Evolutionary conservation across 2,329 filamentous ascomycete species (phyloP).

Genomic region (Fusarium heterosporum): DNA sequence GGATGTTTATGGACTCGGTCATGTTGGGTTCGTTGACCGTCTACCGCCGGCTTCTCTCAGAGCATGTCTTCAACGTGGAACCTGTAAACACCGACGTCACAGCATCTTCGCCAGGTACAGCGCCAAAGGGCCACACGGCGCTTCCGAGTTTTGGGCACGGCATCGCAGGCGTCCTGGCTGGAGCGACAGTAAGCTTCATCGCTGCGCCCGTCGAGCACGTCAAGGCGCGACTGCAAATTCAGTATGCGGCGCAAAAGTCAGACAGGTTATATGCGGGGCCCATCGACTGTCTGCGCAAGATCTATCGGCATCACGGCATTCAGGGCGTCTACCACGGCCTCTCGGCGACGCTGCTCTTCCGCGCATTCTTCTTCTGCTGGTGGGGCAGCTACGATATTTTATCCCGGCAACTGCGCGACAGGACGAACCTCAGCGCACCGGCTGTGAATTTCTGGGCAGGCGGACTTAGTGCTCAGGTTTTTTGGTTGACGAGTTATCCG

Average conservation of each 20-base stretch:
- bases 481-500: constrained; percentile 94
- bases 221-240: constrained; percentile 92
- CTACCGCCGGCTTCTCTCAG: constrained; percentile 85
- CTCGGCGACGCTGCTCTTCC: constrained; percentile 85
- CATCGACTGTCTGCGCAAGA: constrained; percentile 82
- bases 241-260: constrained; percentile 84
- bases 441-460: constrained; percentile 98
- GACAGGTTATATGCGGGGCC: constrained; percentile 87
- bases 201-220: constrained; percentile 95
- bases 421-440: constrained; percentile 79
- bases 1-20: constrained; percentile 96
- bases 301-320: constrained; percentile 78
- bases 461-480: constrained; percentile 90
- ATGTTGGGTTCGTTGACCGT: constrained; percentile 94
- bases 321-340: constrained; percentile 88
- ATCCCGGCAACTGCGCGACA: constrained; percentile 72
- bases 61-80: constrained; percentile 77
- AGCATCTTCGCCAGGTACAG: constrained; percentile 21
- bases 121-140: constrained; percentile 48
- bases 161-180: constrained; percentile 87
- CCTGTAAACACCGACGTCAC: constrained; percentile 28
- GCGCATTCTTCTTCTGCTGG: constrained; percentile 97
- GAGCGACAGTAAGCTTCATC: constrained; percentile 90
- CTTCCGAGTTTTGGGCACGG: constrained; percentile 86
- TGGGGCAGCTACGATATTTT: constrained; percentile 96